Percentiles rank a stretch among this genome's conserved stretches.
These are phyloP conservation scores for Aspergillus aculeatus DNA, from an alignment of 2,329 filamentous ascomycete genomes.

Conservation along the genomic window DNA sequence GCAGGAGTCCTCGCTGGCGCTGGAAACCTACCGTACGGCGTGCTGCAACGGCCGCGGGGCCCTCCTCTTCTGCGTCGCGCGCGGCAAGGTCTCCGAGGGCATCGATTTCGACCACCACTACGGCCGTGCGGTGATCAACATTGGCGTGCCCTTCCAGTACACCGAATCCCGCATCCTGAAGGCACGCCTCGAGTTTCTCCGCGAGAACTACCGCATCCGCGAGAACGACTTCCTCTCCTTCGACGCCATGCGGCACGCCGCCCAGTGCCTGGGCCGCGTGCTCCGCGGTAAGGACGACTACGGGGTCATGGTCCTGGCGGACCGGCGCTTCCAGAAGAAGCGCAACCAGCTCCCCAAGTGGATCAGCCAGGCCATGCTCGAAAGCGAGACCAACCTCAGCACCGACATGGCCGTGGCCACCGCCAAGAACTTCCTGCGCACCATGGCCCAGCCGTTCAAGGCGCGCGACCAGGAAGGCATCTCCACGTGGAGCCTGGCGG, in stretches of 20 bases:
- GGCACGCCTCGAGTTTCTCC: constrained; percentile 89
- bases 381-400: constrained; percentile 83
- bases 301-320: constrained; percentile 98
- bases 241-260: constrained; percentile 98
- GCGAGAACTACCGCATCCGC: constrained; percentile 93
- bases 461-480: constrained; percentile 84
- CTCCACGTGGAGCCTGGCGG: constrained; percentile 82
- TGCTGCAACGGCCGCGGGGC: constrained; percentile 96
- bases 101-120: constrained; percentile 99
- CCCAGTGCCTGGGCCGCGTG: constrained; percentile 92
- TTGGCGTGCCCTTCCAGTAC: constrained; percentile 97
- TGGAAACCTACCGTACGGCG: constrained; percentile 95
- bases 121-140: constrained; percentile 90
- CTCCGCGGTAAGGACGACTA: constrained; percentile 97
- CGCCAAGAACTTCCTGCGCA: constrained; percentile 83
- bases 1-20: constrained; percentile 90
- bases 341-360: constrained; percentile 87
- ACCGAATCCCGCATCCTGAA: constrained; percentile 97
- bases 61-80: constrained; percentile 88
- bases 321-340: constrained; percentile 91
- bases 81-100: constrained; percentile 95
- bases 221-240: constrained; percentile 98
- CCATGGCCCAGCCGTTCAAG: constrained; percentile 89
- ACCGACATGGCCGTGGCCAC: constrained; percentile 92
- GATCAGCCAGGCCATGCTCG: constrained; percentile 85